Base-by-base conservation (phyloP, 345 rosid genomes). In the Rhizophora mangle region DNA sequence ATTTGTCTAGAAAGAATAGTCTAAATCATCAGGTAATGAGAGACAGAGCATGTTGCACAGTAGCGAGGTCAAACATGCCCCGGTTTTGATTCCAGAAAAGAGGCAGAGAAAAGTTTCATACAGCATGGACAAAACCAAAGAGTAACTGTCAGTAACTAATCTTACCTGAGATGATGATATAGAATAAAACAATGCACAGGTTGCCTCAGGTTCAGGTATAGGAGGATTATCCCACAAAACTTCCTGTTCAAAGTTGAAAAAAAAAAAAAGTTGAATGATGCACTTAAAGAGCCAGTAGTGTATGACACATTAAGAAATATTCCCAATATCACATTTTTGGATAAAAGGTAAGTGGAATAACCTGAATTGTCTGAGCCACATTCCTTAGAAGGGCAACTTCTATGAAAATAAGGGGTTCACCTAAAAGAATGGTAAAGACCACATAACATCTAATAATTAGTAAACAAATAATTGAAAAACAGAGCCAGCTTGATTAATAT, bases 171-270 rank as follows among this genome's bases (percentile, higher is more conserved):
- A 92, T 66, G 98, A 92, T 34, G 99, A 95, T 82, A 92, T 95
- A 8, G 99, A 95, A 80, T 90, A 95, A 88, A 95, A 95, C 68
- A 95, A 77, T 55, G 99, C 96, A 47, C 94, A 87, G 36, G 89
- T 72, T 70, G 98, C 88, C 76, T 85, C 91, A 71, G 74, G 64
- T 72, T 92, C 99, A 67, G 85, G 83, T 70, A 81, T 83, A 36
- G 99, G 96, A 76, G 98, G 99, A 77, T 86, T 80, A 75, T 89
- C 89, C 99, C 97, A 92, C 74, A 95, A 69, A 79, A 95, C 96
- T 85, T 95, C 99, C 99, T 95, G 86, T 59, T 62, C 70, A 10
- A 27, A n/a, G 46, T 60, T 57, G 29, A 59, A 34, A 58, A 29
- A 13, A 43, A 43, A 43, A 4, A 43, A 43, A 13, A 43, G 18